Base-by-base conservation (phyloP, 352 stramenopile species). In the Halophytophthora batemanensis region DNA sequence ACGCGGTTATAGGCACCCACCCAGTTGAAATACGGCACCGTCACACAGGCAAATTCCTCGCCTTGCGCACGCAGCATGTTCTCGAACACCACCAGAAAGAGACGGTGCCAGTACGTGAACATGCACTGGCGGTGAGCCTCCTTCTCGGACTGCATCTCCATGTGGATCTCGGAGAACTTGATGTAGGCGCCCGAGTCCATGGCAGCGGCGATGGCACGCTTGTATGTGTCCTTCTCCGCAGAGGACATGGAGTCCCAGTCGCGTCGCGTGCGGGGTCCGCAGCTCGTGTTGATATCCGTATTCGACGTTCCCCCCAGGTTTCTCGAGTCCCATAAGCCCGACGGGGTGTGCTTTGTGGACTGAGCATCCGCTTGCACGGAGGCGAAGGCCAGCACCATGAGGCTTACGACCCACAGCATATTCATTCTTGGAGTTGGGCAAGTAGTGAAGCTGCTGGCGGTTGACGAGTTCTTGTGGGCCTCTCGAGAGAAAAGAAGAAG, bases 61-160 rank as follows among this genome's bases (percentile, higher is more conserved):
- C 68, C 74, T 46, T 87, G 71, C 1, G 48, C 66, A 36, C 82
- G 84, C 4, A 94, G 61, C 79, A 94, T 91, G 63, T 92, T 94
- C 54, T 94, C 83, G 51, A 85, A 94, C 2, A 54, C 76, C 0
- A 75, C 31, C 2, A 94, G 65, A 15, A 91, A 68, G 8, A 77
- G 47, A 8, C 81, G 77, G 49, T 92, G 81, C 83, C 83, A 94
- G 62, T 86, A 90, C 43, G 88, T 69, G 62, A 91, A 92, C 73
- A 90, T 88, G 45, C 79, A 90, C 61, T 78, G 66, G 17, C 64
- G 51, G 39, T 87, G 71, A 7, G 73, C 76, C 25, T 82, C 55
- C 37, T 53, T 62, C 35, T 80, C 64, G 6, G 73, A 82, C 43
- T 66, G 58, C 64, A 76, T 76, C 45, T 87, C 76, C 2, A 68